phyloP scores from a whole-genome alignment of 768 basidiomycete genomes.

The Coprinopsis cinerea region DNA sequence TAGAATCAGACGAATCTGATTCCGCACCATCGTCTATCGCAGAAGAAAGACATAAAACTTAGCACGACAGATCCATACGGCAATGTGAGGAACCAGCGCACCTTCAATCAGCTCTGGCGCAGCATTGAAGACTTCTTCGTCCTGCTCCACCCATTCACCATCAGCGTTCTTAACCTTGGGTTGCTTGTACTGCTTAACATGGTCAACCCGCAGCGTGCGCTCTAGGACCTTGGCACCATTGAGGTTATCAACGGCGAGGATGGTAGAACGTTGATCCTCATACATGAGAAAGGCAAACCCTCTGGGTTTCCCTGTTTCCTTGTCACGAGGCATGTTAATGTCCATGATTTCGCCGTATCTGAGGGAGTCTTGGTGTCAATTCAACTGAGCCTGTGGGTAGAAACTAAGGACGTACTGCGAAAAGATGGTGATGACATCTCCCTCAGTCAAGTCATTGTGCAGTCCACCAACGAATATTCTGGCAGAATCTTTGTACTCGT shows the following conservation, averaged over 20 bases:
- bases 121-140: conserved; percentile 85
- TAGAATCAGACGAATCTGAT: conserved; percentile 63
- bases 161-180: conserved; percentile 68
- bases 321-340: conserved; percentile 91
- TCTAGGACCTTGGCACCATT: conserved; percentile 90
- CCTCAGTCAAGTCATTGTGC: conserved; percentile 86
- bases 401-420: conserved; percentile 69
- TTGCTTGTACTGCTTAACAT: conserved; percentile 90
- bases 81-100: conserved; percentile 21
- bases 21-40: conserved; percentile 41
- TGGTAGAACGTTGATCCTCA: conserved; percentile 93
- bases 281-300: conserved; percentile 99
- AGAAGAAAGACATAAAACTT: too few species aligned
- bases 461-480: conserved; percentile 93
- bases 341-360: conserved; percentile 98
- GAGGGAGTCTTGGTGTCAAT: conserved; percentile 2
- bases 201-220: conserved; percentile 85
- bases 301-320: conserved; percentile 81
- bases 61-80: conserved; percentile 3
- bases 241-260: conserved; percentile 97
- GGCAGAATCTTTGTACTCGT: conserved; percentile 96
- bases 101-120: conserved; percentile 67
- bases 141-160: conserved; percentile 82
- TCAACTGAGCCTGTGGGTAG: background rate
- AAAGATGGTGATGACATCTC: conserved; percentile 95